These are phyloP conservation scores for Gymnopilus dilepis DNA, from an alignment of 768 basidiomycete species.

Conservation along the genomic window DNA sequence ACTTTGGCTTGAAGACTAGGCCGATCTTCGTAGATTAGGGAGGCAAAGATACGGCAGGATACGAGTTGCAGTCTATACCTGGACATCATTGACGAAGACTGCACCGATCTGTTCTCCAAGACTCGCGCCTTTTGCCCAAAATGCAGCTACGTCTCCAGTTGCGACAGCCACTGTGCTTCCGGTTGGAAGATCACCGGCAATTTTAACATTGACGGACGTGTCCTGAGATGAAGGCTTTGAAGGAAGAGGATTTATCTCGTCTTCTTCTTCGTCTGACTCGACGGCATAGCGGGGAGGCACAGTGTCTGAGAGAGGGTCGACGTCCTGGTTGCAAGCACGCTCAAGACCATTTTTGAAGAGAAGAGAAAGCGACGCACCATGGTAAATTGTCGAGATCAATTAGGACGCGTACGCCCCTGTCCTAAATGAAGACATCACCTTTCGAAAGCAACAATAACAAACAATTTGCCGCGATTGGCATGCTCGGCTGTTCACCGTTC, in stretches of 20 bases:
- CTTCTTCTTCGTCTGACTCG: slow-evolving; percentile 73
- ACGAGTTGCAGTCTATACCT: slow-evolving; percentile 39
- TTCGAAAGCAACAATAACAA: neutral
- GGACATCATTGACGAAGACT: slow-evolving; percentile 48
- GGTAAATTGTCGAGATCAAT: no score
- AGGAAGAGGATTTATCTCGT: slow-evolving; percentile 55
- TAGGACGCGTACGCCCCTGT: neutral
- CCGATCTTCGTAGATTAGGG: slow-evolving; percentile 47
- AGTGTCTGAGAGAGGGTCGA: slow-evolving; percentile 60
- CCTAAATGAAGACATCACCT: neutral
- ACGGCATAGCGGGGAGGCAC: slow-evolving; percentile 64
- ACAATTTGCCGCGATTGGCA: slow-evolving; percentile 12
- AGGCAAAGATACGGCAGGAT: neutral
- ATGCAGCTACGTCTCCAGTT: slow-evolving; percentile 48
- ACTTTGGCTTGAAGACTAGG: slow-evolving; percentile 51
- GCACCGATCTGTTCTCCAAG: slow-evolving; percentile 58
- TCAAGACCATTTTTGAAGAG: neutral
- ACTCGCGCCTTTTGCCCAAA: slow-evolving; percentile 57
- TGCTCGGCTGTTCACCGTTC: slow-evolving; percentile 9
- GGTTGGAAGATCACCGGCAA: slow-evolving; percentile 41
- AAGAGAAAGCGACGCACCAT: slow-evolving; percentile 12
- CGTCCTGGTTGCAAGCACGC: slow-evolving; percentile 39
- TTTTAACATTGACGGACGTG: slow-evolving; percentile 37
- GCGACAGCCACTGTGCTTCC: slow-evolving; percentile 46
- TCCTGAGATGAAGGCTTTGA: slow-evolving; percentile 12